Conservation (phyloP, 306 rosid species). For the Hippophae tibetana region DNA sequence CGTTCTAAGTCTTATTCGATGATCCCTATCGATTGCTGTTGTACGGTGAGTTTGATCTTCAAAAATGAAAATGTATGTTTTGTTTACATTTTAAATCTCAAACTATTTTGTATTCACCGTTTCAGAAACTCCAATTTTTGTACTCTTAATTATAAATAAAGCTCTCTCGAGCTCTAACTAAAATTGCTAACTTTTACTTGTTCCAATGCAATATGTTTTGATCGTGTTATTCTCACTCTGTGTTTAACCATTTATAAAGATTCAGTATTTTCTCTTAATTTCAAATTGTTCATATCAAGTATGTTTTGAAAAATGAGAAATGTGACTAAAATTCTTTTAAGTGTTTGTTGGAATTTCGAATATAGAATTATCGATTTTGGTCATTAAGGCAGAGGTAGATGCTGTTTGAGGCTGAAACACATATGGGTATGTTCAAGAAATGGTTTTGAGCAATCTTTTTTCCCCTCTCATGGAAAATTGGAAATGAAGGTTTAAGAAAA, state of each 20-base stretch:
- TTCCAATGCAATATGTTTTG: neutral
- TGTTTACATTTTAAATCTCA: neutral
- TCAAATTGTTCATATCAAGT: neutral
- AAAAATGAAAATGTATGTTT: neutral
- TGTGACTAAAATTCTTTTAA: neutral
- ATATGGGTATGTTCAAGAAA: neutral
- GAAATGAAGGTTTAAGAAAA: neutral
- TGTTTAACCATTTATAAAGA: neutral
- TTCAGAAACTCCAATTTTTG: neutral
- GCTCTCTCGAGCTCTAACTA: neutral
- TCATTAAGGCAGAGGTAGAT: neutral
- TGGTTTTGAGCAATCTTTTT: neutral
- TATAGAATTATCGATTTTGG: slow-evolving; percentile 1
- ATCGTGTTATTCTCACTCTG: no score
- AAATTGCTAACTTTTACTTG: no score
- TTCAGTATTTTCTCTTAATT: neutral
- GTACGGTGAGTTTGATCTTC: slow-evolving; percentile 8
- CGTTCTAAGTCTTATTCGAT: slow-evolving; percentile 1
- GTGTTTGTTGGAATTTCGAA: neutral
- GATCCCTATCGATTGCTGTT: neutral
- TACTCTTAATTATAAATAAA: neutral
- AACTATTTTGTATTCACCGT: neutral
- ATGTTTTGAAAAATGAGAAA: neutral
- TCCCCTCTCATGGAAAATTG: neutral
- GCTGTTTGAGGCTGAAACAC: slow-evolving; percentile 8